Evolutionary conservation across 306 rosid genomes (phyloP), one percentile per base, ranked within the genome.

Genomic region (Cajanus cajan): DNA sequence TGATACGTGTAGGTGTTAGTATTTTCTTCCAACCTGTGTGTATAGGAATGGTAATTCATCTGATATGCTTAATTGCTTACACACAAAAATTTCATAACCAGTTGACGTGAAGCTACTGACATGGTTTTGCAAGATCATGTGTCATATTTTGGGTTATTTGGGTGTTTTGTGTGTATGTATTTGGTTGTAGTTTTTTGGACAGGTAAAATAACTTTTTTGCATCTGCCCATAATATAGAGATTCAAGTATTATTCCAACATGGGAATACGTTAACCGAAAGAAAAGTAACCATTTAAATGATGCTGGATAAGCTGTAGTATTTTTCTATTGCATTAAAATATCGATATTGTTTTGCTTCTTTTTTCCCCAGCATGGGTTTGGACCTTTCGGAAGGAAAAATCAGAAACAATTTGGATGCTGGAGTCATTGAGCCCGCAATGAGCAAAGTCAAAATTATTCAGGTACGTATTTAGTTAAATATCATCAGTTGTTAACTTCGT

Each of bases 361-460:
- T 13, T 15, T 57, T 13, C 5, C 18, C 78, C 88, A 95, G 97
- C 89, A 90, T 89, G 99, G 99, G 99, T 44, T 78, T 95, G 82
- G 99, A 95, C 84, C 96, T 95, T 39, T 21, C 66, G n/a, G 87
- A 95, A 61, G 99, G 99, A 71, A 64, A 82, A 14, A 52, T 93
- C 19, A 88, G 97, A 10, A 91, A 95, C 87, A 95, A 95, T 91
- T 85, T 95, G 77, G 98, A 95, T 61, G 98, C 99, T n/a, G 99
- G 99, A 81, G 99, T 95, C 81, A 92, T 95, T 74, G 99, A 95
- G 80, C 99, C 99, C 18, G 98, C 98, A 69, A 95, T 95, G 99
- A 95, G 99, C 87, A 95, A 95, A 91, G 90, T 95, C 55, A 95
- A 95, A 88, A 93, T 95, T 82, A 89, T 95, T 84, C 98, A 95